phyloP scores from a whole-genome alignment of 75 land plant genomes.

The Selaginella tamariscina region DNA sequence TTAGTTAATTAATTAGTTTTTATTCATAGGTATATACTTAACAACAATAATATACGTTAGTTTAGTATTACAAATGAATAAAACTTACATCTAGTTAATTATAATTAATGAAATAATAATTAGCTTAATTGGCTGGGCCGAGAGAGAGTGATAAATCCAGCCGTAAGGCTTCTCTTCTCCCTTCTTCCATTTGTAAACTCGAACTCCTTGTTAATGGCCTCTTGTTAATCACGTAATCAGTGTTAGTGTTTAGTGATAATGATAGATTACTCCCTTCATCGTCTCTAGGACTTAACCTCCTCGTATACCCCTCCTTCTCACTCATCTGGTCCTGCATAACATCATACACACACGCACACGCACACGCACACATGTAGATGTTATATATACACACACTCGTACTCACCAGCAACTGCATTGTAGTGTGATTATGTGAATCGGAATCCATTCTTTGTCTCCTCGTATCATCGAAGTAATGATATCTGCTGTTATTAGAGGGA shows the following conservation, averaged over 20 bases:
- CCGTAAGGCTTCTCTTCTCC: no score
- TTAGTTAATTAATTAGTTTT: no score
- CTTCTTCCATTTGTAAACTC: no score
- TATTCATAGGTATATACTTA: no score
- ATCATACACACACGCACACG: neutral
- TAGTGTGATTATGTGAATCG: neutral
- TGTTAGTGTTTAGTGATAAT: neutral
- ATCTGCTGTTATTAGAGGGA: neutral
- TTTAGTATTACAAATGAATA: no score
- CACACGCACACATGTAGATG: neutral
- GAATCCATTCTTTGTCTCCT: neutral
- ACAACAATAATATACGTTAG: no score
- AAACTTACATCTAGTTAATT: no score
- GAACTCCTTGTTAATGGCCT: no score
- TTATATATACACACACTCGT: neutral
- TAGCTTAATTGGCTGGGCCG: no score
- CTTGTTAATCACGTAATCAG: neutral
- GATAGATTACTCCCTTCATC: neutral
- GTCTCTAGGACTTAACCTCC: neutral
- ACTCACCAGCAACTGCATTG: neutral
- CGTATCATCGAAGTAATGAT: neutral
- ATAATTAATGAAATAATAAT: no score
- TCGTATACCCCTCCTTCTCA: no score
- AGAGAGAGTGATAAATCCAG: no score
- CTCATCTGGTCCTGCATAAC: neutral